Evolutionary conservation across 441 rosid species (phyloP).

Genomic region (Biscutella auriculata): DNA sequence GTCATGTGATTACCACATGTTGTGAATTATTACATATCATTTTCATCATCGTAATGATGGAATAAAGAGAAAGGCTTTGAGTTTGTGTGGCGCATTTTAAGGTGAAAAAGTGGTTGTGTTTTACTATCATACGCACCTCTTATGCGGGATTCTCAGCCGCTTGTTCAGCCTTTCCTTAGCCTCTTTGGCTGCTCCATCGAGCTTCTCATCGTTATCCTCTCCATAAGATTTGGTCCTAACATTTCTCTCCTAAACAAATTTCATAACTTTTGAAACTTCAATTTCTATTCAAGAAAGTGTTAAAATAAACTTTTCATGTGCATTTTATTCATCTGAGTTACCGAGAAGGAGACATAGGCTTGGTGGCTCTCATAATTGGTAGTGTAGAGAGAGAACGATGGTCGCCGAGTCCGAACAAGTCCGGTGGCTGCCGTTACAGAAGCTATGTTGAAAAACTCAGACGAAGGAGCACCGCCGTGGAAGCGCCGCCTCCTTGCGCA

Average conservation of each 20-base stretch:
- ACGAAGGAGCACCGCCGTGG: constrained; percentile 40
- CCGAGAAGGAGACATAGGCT: constrained; percentile 35
- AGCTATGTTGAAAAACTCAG: constrained; percentile 23
- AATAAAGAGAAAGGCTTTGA: not conserved
- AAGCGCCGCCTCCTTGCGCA: constrained; percentile 70
- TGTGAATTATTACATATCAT: not conserved
- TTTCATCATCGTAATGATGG: not conserved
- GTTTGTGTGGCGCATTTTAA: constrained; percentile 8
- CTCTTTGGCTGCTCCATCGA: constrained; percentile 49
- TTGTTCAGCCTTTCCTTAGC: constrained; percentile 69
- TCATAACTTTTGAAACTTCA: not conserved
- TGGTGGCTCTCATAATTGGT: constrained; percentile 38
- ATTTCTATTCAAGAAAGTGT: not conserved
- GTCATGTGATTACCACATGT: constrained; percentile 17
- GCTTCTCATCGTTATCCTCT: constrained; percentile 37
- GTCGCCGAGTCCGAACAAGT: constrained; percentile 24
- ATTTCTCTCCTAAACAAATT: constrained; percentile 19
- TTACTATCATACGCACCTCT: constrained; percentile 24
- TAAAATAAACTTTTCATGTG: not conserved
- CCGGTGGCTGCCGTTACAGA: constrained; percentile 16
- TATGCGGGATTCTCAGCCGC: constrained; percentile 40
- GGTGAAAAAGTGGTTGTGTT: not conserved
- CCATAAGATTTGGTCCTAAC: constrained; percentile 18
- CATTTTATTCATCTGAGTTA: constrained; percentile 8
- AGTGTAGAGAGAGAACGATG: constrained; percentile 51